Evolutionary conservation across 805 yeast species (phyloP), one percentile per base, ranked within the genome.

Genomic region (Kazachstania kunashirensis): DNA sequence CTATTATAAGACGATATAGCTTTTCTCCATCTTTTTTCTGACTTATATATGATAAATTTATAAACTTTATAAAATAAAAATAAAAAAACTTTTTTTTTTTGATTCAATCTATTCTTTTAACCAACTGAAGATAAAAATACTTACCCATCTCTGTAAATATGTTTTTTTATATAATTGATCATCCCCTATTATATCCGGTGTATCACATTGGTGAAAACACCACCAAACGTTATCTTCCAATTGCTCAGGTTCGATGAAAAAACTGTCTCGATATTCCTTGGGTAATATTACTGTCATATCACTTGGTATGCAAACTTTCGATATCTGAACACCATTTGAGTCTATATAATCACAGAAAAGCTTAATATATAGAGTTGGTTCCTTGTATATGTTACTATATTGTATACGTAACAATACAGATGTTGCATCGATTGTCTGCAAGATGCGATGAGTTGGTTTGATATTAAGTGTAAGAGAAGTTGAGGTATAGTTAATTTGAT

Each of bases 151-250:
- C 18, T 38, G 15, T 7, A 57, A 27, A 34, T 57, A 57, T 11
- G 31, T 32, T 9, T 38, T 31, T 6, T 13, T 20, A 14, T 25
- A 38, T 3, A 24, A 27, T 6, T 23, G 18, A 17, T 40, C 24
- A 11, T 37, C 38, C 1, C 59, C 59, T 3, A 55, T 43, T 12
- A 52, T 49, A 9, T 37, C 43, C 4, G 43, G 39, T 2, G 61
- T 55, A 34, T 55, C 59, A 32, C 62, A 57, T 20, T 48, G 43
- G 37, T 56, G 59, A 10, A 54, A 26, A 15, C 41, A 37, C 30
- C 46, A 52, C 57, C 57, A 56, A 9, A 46, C 40, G 13, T 40
- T 43, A 6, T 45, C 47, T 13, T 42, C 8, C 12, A 13, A 13
- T 26, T 26, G 29, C 30, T 31, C 33, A 36, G 27, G 48, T 42